phyloP scores from a whole-genome alignment of 192 early-diverging fungal species.

The Podila minutissima region DNA sequence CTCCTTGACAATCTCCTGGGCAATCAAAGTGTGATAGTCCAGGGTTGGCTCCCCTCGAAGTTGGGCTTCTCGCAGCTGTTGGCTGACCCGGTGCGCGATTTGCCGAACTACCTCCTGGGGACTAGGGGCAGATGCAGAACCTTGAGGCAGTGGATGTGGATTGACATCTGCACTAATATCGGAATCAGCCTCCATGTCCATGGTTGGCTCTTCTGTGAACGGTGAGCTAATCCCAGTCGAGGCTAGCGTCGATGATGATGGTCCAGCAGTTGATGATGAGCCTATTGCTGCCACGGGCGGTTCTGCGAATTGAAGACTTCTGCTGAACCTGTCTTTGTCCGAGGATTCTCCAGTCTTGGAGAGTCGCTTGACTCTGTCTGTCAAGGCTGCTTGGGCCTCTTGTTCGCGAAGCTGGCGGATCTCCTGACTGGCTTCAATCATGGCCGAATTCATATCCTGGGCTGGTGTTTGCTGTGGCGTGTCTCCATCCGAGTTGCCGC shows the following conservation, averaged over 20 bases:
- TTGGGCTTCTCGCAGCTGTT: conserved; percentile 22
- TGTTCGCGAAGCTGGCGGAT: conserved; percentile 46
- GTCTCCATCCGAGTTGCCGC: conserved; percentile 3
- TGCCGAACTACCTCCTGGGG: conserved; percentile 22
- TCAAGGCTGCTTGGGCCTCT: conserved; percentile 40
- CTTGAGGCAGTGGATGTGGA: not conserved
- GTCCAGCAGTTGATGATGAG: not conserved
- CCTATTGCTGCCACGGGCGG: not conserved
- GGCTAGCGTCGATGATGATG: not conserved
- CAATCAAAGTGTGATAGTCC: conserved; percentile 28
- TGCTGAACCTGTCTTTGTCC: conserved; percentile 40
- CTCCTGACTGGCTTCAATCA: conserved; percentile 42
- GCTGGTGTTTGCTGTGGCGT: conserved; percentile 13
- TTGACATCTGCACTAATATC: not conserved
- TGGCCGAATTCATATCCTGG: conserved; percentile 42
- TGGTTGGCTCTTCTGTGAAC: not conserved
- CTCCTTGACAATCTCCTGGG: conserved; percentile 33
- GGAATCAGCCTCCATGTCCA: not conserved
- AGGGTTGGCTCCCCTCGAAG: conserved; percentile 16
- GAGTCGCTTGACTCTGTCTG: conserved; percentile 39
- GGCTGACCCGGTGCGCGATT: conserved; percentile 46
- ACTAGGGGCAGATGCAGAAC: not conserved
- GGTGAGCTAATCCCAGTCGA: not conserved
- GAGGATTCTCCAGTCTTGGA: conserved; percentile 24
- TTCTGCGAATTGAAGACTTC: conserved; percentile 10